Conservation (phyloP, 2,329 filamentous ascomycete genomes). For the Sphaerostilbella broomeana region DNA sequence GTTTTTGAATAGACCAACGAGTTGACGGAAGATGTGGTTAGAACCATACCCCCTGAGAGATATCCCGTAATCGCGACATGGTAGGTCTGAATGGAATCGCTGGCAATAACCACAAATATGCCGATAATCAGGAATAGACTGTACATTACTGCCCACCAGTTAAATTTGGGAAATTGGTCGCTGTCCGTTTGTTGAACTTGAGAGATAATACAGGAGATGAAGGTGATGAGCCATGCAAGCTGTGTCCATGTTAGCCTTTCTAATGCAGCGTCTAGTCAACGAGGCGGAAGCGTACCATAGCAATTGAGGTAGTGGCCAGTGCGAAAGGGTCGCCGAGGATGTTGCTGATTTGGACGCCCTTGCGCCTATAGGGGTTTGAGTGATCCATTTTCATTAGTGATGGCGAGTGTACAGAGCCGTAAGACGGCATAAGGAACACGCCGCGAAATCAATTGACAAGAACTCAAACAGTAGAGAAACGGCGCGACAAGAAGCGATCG, state of each 20-base stretch:
- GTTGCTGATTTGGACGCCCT: conserved; percentile 72
- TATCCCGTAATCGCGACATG: conserved; percentile 89
- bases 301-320: conserved; percentile 87
- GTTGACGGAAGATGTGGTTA: conserved; percentile 82
- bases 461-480: not conserved
- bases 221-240: conserved; percentile 93
- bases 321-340: conserved; percentile 96
- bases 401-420: conserved; percentile 66
- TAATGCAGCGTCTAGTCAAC: not conserved
- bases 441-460: not conserved
- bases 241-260: conserved; percentile 32
- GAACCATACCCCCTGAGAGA: conserved; percentile 72
- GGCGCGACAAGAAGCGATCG: not conserved
- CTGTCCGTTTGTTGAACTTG: conserved; percentile 41
- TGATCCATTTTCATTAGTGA: conserved; percentile 78
- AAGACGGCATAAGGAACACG: conserved; percentile 59
- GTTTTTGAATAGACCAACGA: conserved; percentile 71
- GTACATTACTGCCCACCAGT: conserved; percentile 88
- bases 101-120: conserved; percentile 75
- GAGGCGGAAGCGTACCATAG: conserved; percentile 57
- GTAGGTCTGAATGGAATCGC: conserved; percentile 79
- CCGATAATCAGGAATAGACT: conserved; percentile 77
- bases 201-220: conserved; percentile 77
- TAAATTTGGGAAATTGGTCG: conserved; percentile 67
- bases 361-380: conserved; percentile 51